A percentile compares a stretch with the other conserved stretches of the same genome.
phyloP scores from a whole-genome alignment of 495 filamentous ascomycete species.

The Penicillium cosmopolitanum region DNA sequence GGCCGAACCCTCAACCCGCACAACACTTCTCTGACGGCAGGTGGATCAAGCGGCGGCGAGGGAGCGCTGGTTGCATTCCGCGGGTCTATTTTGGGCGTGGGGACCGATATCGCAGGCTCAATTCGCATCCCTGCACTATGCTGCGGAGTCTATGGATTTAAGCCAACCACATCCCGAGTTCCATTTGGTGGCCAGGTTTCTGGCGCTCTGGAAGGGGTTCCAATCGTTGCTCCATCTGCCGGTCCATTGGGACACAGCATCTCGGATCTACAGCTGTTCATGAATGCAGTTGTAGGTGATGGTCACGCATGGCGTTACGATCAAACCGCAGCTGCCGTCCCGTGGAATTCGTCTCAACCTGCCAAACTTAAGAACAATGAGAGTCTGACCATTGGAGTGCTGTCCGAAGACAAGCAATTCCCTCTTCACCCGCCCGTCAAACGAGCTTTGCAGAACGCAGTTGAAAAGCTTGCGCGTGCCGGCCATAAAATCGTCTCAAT shows the following conservation, averaged over 20 bases:
- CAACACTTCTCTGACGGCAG: slow-evolving; percentile 53
- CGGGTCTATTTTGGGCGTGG: slow-evolving; percentile 61
- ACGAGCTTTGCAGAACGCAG: slow-evolving; percentile 47
- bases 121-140: slow-evolving; percentile 64
- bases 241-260: slow-evolving; percentile 64
- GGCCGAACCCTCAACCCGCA: slow-evolving; percentile 56
- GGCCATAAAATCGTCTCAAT: slow-evolving; percentile 51
- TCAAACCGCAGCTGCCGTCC: slow-evolving; percentile 14
- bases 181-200: slow-evolving; percentile 43
- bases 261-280: slow-evolving; percentile 59
- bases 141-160: slow-evolving; percentile 64
- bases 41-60: slow-evolving; percentile 64
- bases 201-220: slow-evolving; percentile 17
- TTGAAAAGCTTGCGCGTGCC: slow-evolving; percentile 36
- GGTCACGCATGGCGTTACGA: slow-evolving; percentile 51
- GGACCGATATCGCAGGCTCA: slow-evolving; percentile 65
- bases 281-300: slow-evolving; percentile 51
- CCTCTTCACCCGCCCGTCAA: slow-evolving; percentile 58
- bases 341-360: slow-evolving; percentile 15
- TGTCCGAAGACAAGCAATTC: slow-evolving; percentile 53
- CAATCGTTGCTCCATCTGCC: slow-evolving; percentile 17
- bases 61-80: slow-evolving; percentile 58
- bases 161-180: slow-evolving; percentile 58
- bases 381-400: slow-evolving; percentile 51
- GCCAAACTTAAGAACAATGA: slow-evolving; percentile 1